A percentile compares a stretch with the other conserved stretches of the same genome.
phyloP scores from a whole-genome alignment of 2,329 filamentous ascomycete species.

The Botrytis sinoallii region DNA sequence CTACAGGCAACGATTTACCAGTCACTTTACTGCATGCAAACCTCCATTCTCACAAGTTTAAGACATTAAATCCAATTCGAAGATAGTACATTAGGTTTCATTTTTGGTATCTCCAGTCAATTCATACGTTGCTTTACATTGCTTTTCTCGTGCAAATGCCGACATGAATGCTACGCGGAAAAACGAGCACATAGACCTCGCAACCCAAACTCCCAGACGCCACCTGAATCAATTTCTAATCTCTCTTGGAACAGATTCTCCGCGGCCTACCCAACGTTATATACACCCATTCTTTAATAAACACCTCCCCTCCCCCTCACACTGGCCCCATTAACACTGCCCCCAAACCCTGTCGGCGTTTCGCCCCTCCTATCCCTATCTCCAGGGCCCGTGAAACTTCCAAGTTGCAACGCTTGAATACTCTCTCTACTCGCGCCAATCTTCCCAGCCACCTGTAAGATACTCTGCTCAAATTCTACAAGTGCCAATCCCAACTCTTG shows the following conservation, averaged over 20 bases:
- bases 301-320: constrained; percentile 9
- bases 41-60: neutral
- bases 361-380: constrained; percentile 3
- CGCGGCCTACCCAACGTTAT: neutral
- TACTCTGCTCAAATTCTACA: constrained; percentile 62
- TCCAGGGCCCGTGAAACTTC: constrained; percentile 33
- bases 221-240: constrained; percentile 6
- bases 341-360: neutral
- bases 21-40: neutral
- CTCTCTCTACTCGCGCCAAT: constrained; percentile 59
- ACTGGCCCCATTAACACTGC: neutral
- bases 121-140: neutral
- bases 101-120: constrained; percentile 7
- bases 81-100: neutral
- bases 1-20: neutral
- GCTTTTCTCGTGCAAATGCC: neutral
- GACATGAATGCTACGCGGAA: neutral
- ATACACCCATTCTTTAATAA: constrained; percentile 3
- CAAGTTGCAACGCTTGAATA: constrained; percentile 56
- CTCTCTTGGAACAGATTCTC: neutral
- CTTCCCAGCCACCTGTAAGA: constrained; percentile 59
- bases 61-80: neutral
- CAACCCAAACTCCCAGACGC: constrained; percentile 5
- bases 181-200: neutral
- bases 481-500: constrained; percentile 56